phyloP scores from a whole-genome alignment of 306 rosid species.

The Medicago truncatula region MtrunA17r5.0-ANR NC_053046.1:8486001-8486500 shows the following conservation, averaged over 20 bases:
- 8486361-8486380: no score
- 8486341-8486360: no score
- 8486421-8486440: no score
- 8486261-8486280: neutral
- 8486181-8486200: neutral
- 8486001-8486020: no score
- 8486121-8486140: neutral
- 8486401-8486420: no score
- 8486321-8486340: no score
- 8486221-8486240: neutral
- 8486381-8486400: no score
- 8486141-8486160: neutral
- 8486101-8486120: neutral
- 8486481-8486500: no score
- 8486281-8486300: neutral
- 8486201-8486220: neutral
- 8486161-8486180: neutral
- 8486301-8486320: no score
- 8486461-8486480: no score
- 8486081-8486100: neutral
- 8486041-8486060: neutral
- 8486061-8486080: neutral
- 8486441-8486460: no score
- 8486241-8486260: neutral
- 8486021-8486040: neutral